Evolutionary conservation across 108 stramenopile genomes (phyloP), one percentile per base, ranked within the genome.

Genomic region (Pelagomonas calceolata): DNA sequence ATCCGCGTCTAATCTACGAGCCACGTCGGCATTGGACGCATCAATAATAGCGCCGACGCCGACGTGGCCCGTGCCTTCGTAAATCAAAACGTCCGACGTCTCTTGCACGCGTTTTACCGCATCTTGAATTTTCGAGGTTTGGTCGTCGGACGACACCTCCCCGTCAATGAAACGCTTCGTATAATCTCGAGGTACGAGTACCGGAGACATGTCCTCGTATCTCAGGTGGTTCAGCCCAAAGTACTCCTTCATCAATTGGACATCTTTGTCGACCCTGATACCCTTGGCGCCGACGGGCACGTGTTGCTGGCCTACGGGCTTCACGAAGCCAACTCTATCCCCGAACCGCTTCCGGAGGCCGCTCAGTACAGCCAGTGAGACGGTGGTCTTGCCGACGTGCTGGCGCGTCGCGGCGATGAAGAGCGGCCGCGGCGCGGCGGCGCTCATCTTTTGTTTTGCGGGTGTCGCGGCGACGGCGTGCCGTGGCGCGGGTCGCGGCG

Each of bases 51-150:
- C 88, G 35, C 96, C 96, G n/a, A 97, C 96, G 32, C 92, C 96
- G 63, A 89, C 90, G 79, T 97, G 94, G 14, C 96, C 96, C 14
- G 96, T 97, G n/a, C 96, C 96, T 74, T 97, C 96, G 34, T 87
- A 73, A 36, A 97, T 77, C 30, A 92, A 83, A 1, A 90, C 79
- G 75, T 91, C 89, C 37, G 81, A 83, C 12, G 72, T 70, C 12
- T 70, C 70, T 5, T 72, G 35, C 18, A 93, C 81, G 33, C 84
- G 76, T 33, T 82, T 81, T 66, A 83, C 89, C 4, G 92, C 83
- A 32, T 64, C 67, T 31, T 30, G 34, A 30, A 80, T 78, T 0
- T 45, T 69, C 33, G 72, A 21, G 16, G 30, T 39, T 33, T 78
- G 78, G n/a, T n/a, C n/a, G n/a, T n/a, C 14, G n/a, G n/a, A n/a